Evolutionary conservation across 148 eudicot genomes (phyloP).

Genomic region (Amaranthus cruentus): DNA sequence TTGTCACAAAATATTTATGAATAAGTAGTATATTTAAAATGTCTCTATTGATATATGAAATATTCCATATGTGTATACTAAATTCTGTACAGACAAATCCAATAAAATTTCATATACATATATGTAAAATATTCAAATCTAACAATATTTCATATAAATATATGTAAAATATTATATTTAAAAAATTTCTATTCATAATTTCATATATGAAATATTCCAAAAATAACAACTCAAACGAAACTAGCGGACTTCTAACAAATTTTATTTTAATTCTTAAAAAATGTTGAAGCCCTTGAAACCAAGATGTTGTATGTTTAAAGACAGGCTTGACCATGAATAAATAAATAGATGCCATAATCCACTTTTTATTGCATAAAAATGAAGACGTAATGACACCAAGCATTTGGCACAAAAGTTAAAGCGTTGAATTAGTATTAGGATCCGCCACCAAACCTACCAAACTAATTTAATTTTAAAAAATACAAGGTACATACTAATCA

Average conservation of each 20-base stretch:
- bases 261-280: neutral
- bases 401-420: slow-evolving; percentile 21
- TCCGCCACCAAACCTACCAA: slow-evolving; percentile 10
- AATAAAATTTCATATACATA: no score
- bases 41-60: no score
- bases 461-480: slow-evolving; percentile 3
- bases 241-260: slow-evolving; percentile 6
- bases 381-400: slow-evolving; percentile 4
- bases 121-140: no score
- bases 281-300: slow-evolving; percentile 13
- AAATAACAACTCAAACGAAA: neutral
- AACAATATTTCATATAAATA: no score
- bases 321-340: slow-evolving; percentile 24
- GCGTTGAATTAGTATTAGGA: neutral
- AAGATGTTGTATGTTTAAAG: slow-evolving; percentile 17
- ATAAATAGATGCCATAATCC: slow-evolving; percentile 6
- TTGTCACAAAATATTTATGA: no score
- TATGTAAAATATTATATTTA: no score
- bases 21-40: no score
- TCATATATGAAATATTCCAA: no score
- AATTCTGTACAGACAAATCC: no score
- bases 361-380: neutral
- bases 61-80: no score
- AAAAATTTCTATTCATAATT: no score
- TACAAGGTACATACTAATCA: neutral